Percentiles rank a stretch among this genome's conserved stretches.
Conservation (phyloP, 129 eudicot genomes). For the Rutidosis leptorrhynchoides region DNA sequence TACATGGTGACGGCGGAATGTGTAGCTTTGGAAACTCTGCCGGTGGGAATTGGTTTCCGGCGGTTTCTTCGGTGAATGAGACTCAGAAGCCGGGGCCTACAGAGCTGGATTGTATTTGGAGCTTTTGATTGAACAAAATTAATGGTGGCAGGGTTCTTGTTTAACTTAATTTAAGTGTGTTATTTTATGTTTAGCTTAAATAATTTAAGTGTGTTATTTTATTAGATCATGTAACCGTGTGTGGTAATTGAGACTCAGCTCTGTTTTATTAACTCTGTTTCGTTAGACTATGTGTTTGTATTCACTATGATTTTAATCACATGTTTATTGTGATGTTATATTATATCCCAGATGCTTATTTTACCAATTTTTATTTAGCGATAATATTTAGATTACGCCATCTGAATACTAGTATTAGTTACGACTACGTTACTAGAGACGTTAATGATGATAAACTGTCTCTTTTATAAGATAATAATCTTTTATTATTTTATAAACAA, state of each 20-base stretch:
- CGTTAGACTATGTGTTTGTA: background rate
- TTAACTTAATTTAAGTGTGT: background rate
- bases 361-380: too few species aligned
- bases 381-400: background rate
- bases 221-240: background rate
- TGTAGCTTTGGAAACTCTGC: conserved; percentile 19
- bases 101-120: conserved; percentile 83
- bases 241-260: background rate
- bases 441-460: too few species aligned
- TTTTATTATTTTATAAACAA: too few species aligned
- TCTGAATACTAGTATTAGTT: too few species aligned
- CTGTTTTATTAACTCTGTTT: background rate
- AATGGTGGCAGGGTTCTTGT: background rate
- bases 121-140: conserved; percentile 32
- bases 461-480: too few species aligned
- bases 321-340: background rate
- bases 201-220: background rate
- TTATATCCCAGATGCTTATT: background rate
- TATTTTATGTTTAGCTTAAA: too few species aligned
- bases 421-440: background rate
- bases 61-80: conserved; percentile 31
- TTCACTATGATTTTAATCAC: background rate
- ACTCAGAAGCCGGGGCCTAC: conserved; percentile 43
- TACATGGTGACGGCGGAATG: conserved; percentile 26
- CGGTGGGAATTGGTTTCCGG: conserved; percentile 35